These are phyloP conservation scores for Bassia scoparia DNA, from an alignment of 148 eudicot species.

Conservation along the genomic window DNA sequence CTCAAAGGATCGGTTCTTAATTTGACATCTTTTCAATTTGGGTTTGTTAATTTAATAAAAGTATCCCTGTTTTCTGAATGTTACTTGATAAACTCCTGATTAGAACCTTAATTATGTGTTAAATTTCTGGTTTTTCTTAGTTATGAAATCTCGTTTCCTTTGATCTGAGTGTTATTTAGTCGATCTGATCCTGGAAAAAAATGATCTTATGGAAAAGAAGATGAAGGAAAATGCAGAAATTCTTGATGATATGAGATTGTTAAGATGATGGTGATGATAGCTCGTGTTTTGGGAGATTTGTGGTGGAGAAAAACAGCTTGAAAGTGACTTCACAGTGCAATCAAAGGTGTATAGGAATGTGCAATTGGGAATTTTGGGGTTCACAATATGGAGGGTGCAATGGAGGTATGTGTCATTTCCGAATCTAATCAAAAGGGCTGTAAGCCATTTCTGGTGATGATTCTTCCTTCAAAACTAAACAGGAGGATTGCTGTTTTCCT, in stretches of 20 bases:
- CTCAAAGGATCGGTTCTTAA: too few species aligned
- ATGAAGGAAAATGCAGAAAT: constrained; percentile 39
- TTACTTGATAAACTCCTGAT: background rate
- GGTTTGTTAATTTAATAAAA: constrained; percentile 1
- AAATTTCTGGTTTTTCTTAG: constrained; percentile 15
- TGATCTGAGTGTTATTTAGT: constrained; percentile 19
- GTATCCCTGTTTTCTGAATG: background rate
- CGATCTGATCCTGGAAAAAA: constrained; percentile 3
- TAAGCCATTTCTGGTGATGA: constrained; percentile 43
- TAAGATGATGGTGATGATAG: constrained; percentile 17
- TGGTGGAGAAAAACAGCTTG: constrained; percentile 90
- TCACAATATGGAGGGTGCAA: constrained; percentile 88
- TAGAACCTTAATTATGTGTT: background rate
- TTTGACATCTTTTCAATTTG: constrained; percentile 4
- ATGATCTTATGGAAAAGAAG: background rate
- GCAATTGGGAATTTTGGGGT: constrained; percentile 95
- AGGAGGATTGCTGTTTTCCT: constrained; percentile 74
- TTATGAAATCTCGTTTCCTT: background rate
- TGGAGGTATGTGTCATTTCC: constrained; percentile 72
- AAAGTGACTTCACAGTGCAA: constrained; percentile 60
- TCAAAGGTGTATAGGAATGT: constrained; percentile 73
- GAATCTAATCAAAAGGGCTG: constrained; percentile 70
- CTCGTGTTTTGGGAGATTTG: constrained; percentile 67
- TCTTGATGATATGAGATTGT: constrained; percentile 27
- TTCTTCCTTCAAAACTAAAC: constrained; percentile 49